These are phyloP conservation scores for Xylariales sp. DNA, from an alignment of 2,329 filamentous ascomycete species.

Conservation along the genomic window DNA sequence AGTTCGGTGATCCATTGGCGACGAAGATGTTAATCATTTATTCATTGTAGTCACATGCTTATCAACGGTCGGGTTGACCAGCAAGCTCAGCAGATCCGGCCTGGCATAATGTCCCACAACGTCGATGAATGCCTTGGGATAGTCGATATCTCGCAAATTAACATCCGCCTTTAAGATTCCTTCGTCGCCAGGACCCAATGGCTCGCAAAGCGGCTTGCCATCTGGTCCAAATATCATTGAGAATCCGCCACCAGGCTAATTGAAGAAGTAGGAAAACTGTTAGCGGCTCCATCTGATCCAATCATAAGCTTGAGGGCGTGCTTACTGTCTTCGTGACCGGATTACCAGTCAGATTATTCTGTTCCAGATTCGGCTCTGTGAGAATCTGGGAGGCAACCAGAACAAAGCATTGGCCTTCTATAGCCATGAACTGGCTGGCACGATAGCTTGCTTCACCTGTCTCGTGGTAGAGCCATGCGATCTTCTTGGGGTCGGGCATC, in stretches of 20 bases:
- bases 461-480: slow-evolving; percentile 30
- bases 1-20: no score
- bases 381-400: slow-evolving; percentile 33
- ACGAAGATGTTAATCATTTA: no score
- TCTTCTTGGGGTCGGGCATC: slow-evolving; percentile 28
- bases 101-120: slow-evolving; percentile 16
- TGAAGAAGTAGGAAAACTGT: no score
- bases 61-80: slow-evolving; percentile 29
- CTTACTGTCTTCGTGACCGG: slow-evolving; percentile 29
- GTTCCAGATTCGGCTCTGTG: slow-evolving; percentile 33
- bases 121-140: slow-evolving; percentile 34
- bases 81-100: slow-evolving; percentile 31
- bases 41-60: slow-evolving; percentile 14
- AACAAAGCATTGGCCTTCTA: slow-evolving; percentile 38
- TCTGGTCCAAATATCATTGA: slow-evolving; percentile 49
- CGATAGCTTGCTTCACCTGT: slow-evolving; percentile 27
- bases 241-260: slow-evolving; percentile 38
- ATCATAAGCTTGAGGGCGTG: background rate
- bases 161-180: slow-evolving; percentile 47
- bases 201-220: slow-evolving; percentile 38
- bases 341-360: slow-evolving; percentile 31
- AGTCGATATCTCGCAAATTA: slow-evolving; percentile 38
- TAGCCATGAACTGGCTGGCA: slow-evolving; percentile 35
- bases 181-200: slow-evolving; percentile 34
- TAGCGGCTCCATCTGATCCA: no score